phyloP scores from a whole-genome alignment of 2,329 filamentous ascomycete genomes.

The Xylariaceae sp. region DNA sequence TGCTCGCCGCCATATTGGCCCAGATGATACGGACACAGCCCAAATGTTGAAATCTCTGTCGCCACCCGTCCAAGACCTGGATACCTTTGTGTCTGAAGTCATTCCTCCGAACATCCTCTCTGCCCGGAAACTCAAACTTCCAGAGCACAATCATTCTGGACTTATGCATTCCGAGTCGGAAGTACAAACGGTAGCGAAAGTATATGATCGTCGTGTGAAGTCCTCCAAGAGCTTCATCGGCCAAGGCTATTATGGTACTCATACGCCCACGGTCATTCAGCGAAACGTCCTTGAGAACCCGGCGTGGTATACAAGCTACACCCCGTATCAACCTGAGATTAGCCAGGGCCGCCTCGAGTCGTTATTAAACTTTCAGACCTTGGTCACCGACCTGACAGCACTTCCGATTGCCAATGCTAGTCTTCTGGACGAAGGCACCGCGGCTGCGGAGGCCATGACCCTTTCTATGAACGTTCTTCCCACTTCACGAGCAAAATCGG shows the following conservation, averaged over 20 bases:
- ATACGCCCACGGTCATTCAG: slow-evolving; percentile 85
- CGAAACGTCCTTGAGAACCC: slow-evolving; percentile 89
- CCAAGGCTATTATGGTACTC: slow-evolving; percentile 82
- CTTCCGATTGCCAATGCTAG: slow-evolving; percentile 88
- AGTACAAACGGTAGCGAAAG: too few species aligned
- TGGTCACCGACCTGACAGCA: slow-evolving; percentile 83
- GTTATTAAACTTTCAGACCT: slow-evolving; percentile 90
- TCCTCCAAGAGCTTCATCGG: slow-evolving; percentile 64
- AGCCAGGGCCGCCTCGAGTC: slow-evolving; percentile 92
- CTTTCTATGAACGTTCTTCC: slow-evolving; percentile 77
- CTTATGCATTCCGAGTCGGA: too few species aligned
- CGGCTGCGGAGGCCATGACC: slow-evolving; percentile 93
- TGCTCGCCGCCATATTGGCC: slow-evolving; percentile 81
- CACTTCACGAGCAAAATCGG: slow-evolving; percentile 64
- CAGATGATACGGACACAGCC: slow-evolving; percentile 62
- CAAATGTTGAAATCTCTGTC: slow-evolving; percentile 79
- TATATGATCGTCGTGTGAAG: slow-evolving; percentile 18
- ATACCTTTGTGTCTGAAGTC: slow-evolving; percentile 81
- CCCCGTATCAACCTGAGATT: slow-evolving; percentile 95
- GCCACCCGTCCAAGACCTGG: slow-evolving; percentile 67
- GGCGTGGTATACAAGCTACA: slow-evolving; percentile 97
- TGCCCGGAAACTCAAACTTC: slow-evolving; percentile 56
- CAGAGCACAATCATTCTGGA: slow-evolving; percentile 27
- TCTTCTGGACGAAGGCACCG: slow-evolving; percentile 84
- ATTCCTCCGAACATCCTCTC: slow-evolving; percentile 76